phyloP scores from a whole-genome alignment of 2,329 filamentous ascomycete species.

The Ophiostoma ips region DNA sequence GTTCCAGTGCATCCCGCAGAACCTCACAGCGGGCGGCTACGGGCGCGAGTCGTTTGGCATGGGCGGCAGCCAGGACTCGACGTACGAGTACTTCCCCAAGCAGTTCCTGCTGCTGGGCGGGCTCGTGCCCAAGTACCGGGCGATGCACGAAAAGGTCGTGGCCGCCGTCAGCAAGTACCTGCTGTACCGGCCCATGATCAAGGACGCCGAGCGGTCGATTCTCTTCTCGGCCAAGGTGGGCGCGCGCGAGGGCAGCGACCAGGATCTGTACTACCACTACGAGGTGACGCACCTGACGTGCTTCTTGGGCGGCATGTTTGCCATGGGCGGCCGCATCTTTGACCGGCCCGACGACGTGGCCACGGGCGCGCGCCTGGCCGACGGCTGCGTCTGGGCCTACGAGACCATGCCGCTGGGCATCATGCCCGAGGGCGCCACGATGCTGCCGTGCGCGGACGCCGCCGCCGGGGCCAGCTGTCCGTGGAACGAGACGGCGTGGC shows the following conservation, averaged over 20 bases:
- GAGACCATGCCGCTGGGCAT: conserved; percentile 44
- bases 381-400: conserved; percentile 60
- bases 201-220: conserved; percentile 47
- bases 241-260: conserved; percentile 26
- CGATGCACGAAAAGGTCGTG: conserved; percentile 55
- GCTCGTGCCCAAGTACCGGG: conserved; percentile 54
- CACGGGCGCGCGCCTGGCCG: conserved; percentile 47
- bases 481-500: conserved; percentile 33
- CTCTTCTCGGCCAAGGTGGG: conserved; percentile 55
- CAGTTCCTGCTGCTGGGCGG: conserved; percentile 68
- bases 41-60: conserved; percentile 39
- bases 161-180: conserved; percentile 58
- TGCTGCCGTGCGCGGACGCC: conserved; percentile 41
- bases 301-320: conserved; percentile 59
- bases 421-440: conserved; percentile 45
- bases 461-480: conserved; percentile 29
- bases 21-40: conserved; percentile 35
- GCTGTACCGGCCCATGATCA: conserved; percentile 62
- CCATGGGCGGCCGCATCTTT: conserved; percentile 49
- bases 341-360: conserved; percentile 45
- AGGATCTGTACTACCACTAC: conserved; percentile 35
- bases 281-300: conserved; percentile 52
- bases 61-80: conserved; percentile 55
- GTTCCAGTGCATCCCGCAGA: conserved; percentile 44
- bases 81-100: conserved; percentile 58